Evolutionary conservation across 371 early-diverging fungal genomes (phyloP).

Genomic region (Apophysomyces variabilis): DNA sequence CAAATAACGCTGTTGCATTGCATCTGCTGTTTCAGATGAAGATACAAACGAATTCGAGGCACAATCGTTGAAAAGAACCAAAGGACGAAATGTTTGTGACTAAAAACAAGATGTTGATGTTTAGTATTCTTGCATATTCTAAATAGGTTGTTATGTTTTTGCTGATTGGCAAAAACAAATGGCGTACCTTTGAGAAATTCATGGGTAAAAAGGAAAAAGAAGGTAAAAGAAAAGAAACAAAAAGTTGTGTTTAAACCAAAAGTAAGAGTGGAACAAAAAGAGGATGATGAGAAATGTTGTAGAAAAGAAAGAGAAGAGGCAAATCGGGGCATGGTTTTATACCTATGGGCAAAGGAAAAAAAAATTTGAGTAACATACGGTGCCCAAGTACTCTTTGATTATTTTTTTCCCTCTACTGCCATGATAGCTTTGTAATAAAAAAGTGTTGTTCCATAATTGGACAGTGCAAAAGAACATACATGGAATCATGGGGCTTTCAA

Average conservation of each 20-base stretch:
- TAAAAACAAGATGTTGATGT: constrained; percentile 5
- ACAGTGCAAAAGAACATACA: too few relatives aligned
- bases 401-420: neutral
- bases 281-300: too few relatives aligned
- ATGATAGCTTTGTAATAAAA: too few relatives aligned
- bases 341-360: neutral
- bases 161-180: neutral
- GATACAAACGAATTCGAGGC: constrained; percentile 16
- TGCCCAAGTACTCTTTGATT: neutral
- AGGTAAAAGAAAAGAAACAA: constrained; percentile 15
- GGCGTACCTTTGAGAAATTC: neutral
- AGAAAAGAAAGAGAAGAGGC: neutral
- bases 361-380: neutral
- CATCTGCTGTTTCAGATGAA: constrained; percentile 13
- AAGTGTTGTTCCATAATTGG: too few relatives aligned
- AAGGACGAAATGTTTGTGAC: constrained; percentile 21
- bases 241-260: neutral
- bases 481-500: too few relatives aligned
- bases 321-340: constrained; percentile 3
- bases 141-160: neutral
- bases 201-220: constrained; percentile 6
- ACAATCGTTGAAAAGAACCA: constrained; percentile 29
- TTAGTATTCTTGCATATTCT: neutral
- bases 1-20: constrained; percentile 20
- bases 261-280: too few relatives aligned